A percentile compares a stretch with the other conserved stretches of the same genome.
phyloP scores from a whole-genome alignment of 441 rosid species.

The Populus hybrid region DNA sequence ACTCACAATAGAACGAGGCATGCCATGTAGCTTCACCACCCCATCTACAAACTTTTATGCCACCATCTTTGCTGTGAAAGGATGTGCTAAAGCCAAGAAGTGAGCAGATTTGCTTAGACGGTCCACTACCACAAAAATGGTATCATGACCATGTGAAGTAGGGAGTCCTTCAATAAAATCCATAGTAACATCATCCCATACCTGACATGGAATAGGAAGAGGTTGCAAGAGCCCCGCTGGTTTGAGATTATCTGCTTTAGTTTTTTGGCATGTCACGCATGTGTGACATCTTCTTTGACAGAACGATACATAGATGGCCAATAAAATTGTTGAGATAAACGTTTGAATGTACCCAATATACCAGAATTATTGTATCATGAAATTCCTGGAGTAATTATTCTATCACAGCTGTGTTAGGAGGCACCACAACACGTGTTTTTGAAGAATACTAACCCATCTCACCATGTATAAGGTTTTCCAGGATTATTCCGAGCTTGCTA shows the following conservation, averaged over 20 bases:
- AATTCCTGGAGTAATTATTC: too few species aligned
- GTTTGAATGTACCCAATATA: too few species aligned
- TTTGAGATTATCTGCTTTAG: neutral
- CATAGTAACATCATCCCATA: neutral
- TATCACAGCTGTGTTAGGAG: too few species aligned
- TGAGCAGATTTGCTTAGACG: neutral
- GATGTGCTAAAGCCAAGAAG: neutral
- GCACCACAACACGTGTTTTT: too few species aligned
- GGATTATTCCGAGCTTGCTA: too few species aligned
- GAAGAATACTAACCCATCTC: too few species aligned
- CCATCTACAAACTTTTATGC: neutral
- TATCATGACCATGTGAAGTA: neutral
- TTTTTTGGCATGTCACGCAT: neutral
- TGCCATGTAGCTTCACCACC: neutral
- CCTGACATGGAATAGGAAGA: neutral
- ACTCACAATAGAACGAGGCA: neutral
- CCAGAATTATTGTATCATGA: too few species aligned
- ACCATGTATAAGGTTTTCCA: too few species aligned
- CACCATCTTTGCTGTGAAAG: neutral
- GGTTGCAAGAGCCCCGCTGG: neutral
- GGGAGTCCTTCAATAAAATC: neutral
- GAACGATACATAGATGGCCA: too few species aligned
- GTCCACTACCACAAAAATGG: neutral
- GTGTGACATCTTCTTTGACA: too few species aligned
- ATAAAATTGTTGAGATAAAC: too few species aligned